Evolutionary conservation across 2,329 filamentous ascomycete genomes (phyloP).

Genomic region (Trichoderma polysporum): DNA sequence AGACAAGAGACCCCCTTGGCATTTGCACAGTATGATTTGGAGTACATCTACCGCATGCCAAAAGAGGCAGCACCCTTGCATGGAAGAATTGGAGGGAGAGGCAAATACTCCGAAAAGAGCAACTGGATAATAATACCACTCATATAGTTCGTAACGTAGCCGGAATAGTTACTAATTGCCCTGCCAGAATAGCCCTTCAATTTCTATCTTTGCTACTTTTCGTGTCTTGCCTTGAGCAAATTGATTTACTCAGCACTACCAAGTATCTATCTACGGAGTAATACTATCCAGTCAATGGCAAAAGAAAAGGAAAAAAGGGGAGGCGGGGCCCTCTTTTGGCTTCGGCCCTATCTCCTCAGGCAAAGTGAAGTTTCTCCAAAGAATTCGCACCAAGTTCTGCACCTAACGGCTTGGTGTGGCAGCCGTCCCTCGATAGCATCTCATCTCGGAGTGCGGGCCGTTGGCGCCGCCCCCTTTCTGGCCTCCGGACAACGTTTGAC

Average conservation of each 20-base stretch:
- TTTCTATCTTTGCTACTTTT: not conserved
- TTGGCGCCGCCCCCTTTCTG: conserved; percentile 14
- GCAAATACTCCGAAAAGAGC: not conserved
- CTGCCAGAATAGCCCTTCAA: not conserved
- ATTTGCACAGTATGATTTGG: not conserved
- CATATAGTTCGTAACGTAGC: not conserved
- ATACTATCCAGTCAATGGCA: not conserved
- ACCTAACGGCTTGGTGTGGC: conserved; percentile 10
- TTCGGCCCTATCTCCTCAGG: conserved; percentile 16
- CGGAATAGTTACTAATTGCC: not conserved
- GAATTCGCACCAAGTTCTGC: conserved; percentile 13
- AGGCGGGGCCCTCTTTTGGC: not conserved
- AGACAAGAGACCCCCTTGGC: not conserved
- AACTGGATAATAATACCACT: not conserved
- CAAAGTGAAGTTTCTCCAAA: not conserved
- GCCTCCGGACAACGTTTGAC: not conserved
- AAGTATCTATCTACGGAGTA: too few relatives aligned
- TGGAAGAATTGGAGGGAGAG: not conserved
- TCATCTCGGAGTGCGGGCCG: conserved; percentile 18
- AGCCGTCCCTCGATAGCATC: conserved; percentile 12
- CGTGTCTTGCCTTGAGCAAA: not conserved
- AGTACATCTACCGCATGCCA: not conserved
- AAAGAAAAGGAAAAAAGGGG: not conserved
- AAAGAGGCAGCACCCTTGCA: not conserved
- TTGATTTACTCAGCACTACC: not conserved